Conservation (phyloP, 306 rosid genomes). For the Pterocarpus santalinus region DNA sequence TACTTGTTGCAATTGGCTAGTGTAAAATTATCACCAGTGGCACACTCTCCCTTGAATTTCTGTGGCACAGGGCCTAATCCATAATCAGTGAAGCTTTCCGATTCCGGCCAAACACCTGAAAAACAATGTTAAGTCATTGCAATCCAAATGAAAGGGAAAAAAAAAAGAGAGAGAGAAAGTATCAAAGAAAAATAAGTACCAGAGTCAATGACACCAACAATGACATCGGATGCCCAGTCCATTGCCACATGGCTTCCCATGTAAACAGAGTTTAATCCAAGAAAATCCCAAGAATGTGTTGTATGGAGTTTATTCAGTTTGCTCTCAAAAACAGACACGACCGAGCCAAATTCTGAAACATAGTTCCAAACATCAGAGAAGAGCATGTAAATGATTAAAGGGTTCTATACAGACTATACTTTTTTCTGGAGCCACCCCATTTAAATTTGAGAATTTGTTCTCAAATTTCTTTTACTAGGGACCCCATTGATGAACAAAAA, state of each 20-base stretch:
- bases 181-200: constrained; percentile 52
- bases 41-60: constrained; percentile 75
- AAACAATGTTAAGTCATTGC: constrained; percentile 10
- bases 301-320: constrained; percentile 65
- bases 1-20: constrained; percentile 78
- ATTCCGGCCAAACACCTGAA: constrained; percentile 82
- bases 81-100: constrained; percentile 70
- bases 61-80: constrained; percentile 74
- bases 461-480: background rate
- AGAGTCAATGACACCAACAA: constrained; percentile 74
- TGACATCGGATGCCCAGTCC: constrained; percentile 55
- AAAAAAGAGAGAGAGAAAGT: background rate
- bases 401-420: background rate
- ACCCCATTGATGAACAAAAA: background rate
- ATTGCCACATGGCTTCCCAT: constrained; percentile 40
- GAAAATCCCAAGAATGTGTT: constrained; percentile 80
- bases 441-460: background rate
- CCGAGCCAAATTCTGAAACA: constrained; percentile 60
- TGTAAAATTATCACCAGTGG: constrained; percentile 66
- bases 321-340: constrained; percentile 75
- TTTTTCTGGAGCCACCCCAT: constrained; percentile 10
- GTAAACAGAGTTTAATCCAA: constrained; percentile 55
- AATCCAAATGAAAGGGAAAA: background rate
- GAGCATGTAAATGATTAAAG: constrained; percentile 1
- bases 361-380: constrained; percentile 30